A percentile compares a stretch with the other conserved stretches of the same genome.
Conservation (phyloP, 2,329 filamentous ascomycete genomes). For the Penicillium sp. region DNA sequence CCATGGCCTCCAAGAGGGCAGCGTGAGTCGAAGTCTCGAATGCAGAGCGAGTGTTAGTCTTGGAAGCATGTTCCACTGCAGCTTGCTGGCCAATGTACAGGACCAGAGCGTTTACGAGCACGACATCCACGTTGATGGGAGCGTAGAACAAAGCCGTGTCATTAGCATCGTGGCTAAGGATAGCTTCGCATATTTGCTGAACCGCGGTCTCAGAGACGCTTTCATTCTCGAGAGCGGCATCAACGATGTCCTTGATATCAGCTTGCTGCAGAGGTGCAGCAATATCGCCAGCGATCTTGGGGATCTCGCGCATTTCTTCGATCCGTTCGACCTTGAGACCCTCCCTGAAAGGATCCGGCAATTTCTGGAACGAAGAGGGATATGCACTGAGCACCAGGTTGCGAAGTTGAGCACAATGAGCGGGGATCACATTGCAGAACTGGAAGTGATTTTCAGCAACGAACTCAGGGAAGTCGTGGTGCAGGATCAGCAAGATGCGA, state of each 20-base stretch:
- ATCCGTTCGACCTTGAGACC: constrained; percentile 74
- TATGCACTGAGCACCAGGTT: constrained; percentile 84
- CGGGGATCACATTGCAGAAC: constrained; percentile 76
- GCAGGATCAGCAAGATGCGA: constrained; percentile 78
- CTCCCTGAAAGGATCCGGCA: constrained; percentile 69
- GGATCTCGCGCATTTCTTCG: constrained; percentile 69
- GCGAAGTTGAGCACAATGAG: constrained; percentile 80
- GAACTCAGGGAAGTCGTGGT: constrained; percentile 95
- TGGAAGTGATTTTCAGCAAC: constrained; percentile 81
- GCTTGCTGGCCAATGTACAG: constrained; percentile 76
- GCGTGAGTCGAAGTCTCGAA: constrained; percentile 70
- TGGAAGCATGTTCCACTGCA: constrained; percentile 57
- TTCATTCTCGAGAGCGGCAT: constrained; percentile 54
- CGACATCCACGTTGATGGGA: constrained; percentile 65
- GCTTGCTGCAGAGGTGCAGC: constrained; percentile 47
- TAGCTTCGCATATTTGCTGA: constrained; percentile 71
- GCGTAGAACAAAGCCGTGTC: constrained; percentile 66
- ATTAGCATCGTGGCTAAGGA: constrained; percentile 59
- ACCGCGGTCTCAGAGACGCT: constrained; percentile 67
- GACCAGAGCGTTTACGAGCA: constrained; percentile 77
- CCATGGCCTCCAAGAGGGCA: constrained; percentile 70
- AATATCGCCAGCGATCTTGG: constrained; percentile 64
- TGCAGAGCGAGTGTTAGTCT: constrained; percentile 55
- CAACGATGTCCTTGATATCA: constrained; percentile 54
- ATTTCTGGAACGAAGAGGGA: constrained; percentile 66